These are phyloP conservation scores for Gossypium turneri DNA, from an alignment of 345 rosid genomes.

Conservation along the genomic window DNA sequence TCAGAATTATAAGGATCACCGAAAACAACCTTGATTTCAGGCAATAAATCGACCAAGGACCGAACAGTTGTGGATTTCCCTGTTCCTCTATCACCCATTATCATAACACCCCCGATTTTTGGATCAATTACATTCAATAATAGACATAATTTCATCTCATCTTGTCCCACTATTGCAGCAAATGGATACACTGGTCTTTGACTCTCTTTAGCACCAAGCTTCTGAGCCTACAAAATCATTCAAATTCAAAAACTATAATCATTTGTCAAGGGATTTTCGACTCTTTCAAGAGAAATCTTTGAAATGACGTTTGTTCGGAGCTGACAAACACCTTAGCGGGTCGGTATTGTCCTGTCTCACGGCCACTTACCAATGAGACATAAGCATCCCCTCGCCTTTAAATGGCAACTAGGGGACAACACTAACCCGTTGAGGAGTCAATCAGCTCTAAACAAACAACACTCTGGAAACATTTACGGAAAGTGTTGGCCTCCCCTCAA, in stretches of 20 bases:
- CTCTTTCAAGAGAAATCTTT: too few relatives aligned
- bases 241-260: conserved; percentile 4
- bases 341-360: too few relatives aligned
- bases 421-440: too few relatives aligned
- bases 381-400: too few relatives aligned
- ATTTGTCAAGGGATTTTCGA: background rate
- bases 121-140: conserved; percentile 88
- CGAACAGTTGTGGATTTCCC: conserved; percentile 90
- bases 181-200: conserved; percentile 91
- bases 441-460: too few relatives aligned
- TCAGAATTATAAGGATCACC: conserved; percentile 95
- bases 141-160: conserved; percentile 95
- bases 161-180: conserved; percentile 94
- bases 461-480: too few relatives aligned
- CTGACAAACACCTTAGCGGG: background rate
- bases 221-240: conserved; percentile 43
- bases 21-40: conserved; percentile 72
- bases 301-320: too few relatives aligned
- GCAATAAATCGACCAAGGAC: conserved; percentile 85
- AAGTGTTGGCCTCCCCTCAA: background rate
- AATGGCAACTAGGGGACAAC: too few relatives aligned
- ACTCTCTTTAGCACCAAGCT: conserved; percentile 54
- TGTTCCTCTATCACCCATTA: conserved; percentile 95
- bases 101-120: conserved; percentile 94
- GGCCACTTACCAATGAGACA: too few relatives aligned